Conservation (phyloP, 805 yeast species). For the Saccharomyces eubayanus region DNA sequence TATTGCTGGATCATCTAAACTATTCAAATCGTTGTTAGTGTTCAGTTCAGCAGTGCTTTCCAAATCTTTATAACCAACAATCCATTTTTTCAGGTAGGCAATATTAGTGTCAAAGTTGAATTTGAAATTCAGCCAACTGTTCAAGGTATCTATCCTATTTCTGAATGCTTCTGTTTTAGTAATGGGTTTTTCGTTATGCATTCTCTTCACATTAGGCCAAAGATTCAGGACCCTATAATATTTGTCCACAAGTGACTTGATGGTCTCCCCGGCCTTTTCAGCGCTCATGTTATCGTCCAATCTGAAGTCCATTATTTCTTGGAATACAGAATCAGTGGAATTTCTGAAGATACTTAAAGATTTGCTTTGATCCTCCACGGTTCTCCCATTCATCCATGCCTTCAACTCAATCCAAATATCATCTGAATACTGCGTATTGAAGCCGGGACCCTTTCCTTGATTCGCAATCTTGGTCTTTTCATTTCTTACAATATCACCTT, state of each 20-base stretch:
- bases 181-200: constrained; percentile 66
- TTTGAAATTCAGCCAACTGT: constrained; percentile 73
- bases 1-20: neutral
- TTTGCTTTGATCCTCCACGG: constrained; percentile 67
- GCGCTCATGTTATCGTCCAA: constrained; percentile 36
- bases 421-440: constrained; percentile 16
- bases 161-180: constrained; percentile 57
- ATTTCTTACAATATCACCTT: constrained; percentile 84
- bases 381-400: constrained; percentile 69
- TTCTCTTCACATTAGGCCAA: constrained; percentile 74
- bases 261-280: constrained; percentile 41
- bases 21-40: neutral
- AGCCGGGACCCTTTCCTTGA: constrained; percentile 26
- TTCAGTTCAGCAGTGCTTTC: constrained; percentile 30
- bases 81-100: constrained; percentile 57
- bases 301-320: constrained; percentile 56
- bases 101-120: constrained; percentile 58
- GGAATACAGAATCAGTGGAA: constrained; percentile 61
- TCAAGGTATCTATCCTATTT: constrained; percentile 59
- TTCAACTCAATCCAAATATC: constrained; percentile 80
- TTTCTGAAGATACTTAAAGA: constrained; percentile 60
- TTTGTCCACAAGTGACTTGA: constrained; percentile 46
- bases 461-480: constrained; percentile 70
- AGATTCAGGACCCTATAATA: constrained; percentile 60
- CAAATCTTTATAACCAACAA: constrained; percentile 67